Evolutionary conservation across 768 basidiomycete genomes (phyloP).

Genomic region (Tylopilus plumbeoviolaceoides): DNA sequence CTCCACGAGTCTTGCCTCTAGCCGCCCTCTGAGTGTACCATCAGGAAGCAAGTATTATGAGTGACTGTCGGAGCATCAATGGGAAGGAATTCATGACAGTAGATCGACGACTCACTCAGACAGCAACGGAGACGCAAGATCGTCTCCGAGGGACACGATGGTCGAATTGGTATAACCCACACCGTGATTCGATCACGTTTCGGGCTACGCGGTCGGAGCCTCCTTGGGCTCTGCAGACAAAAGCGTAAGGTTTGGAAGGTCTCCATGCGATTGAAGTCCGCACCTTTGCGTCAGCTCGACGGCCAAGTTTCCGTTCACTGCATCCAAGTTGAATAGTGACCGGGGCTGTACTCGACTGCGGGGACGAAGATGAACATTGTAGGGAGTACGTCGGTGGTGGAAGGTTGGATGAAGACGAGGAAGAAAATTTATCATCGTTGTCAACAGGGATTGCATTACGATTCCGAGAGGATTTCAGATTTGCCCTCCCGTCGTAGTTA

Average conservation of each 20-base stretch:
- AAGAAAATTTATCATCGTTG: not conserved
- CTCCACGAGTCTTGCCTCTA: constrained; percentile 13
- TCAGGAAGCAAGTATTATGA: constrained; percentile 16
- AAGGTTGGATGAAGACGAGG: not conserved
- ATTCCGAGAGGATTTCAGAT: not conserved
- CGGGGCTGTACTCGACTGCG: not conserved
- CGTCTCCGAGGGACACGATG: constrained; percentile 4
- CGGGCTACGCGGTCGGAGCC: constrained; percentile 5
- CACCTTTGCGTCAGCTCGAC: no score
- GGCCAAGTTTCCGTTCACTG: no score
- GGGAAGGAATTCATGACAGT: not conserved
- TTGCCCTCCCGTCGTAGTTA: not conserved
- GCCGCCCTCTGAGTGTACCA: constrained; percentile 16
- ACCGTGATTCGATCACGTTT: constrained; percentile 16
- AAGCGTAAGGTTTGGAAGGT: not conserved
- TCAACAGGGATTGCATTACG: not conserved
- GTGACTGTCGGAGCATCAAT: not conserved
- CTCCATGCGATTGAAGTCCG: no score
- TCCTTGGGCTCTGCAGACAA: not conserved
- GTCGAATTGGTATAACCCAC: constrained; percentile 10
- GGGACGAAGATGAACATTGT: not conserved
- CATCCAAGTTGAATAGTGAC: constrained; percentile 3
- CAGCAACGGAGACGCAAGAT: not conserved
- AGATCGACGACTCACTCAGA: constrained; percentile 3
- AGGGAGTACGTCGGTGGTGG: constrained; percentile 3